Evolutionary conservation across 2,329 filamentous ascomycete genomes (phyloP).

Genomic region (Daldinia sp.): DNA sequence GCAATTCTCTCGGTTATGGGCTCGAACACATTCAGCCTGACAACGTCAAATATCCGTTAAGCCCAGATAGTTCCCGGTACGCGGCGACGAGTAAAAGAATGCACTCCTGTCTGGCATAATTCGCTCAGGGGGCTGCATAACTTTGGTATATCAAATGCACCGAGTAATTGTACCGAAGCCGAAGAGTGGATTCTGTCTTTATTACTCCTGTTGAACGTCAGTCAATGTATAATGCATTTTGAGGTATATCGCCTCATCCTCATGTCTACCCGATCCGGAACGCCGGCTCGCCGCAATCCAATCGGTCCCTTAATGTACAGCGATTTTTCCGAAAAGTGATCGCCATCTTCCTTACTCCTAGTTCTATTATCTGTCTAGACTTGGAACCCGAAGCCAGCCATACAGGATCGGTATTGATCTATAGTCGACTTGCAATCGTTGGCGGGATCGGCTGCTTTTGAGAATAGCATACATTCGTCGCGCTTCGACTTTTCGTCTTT

Average conservation of each 20-base stretch:
- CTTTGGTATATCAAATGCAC: slow-evolving; percentile 25
- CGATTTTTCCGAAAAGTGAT: not conserved
- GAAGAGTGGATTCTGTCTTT: slow-evolving; percentile 33
- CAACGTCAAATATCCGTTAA: slow-evolving; percentile 26
- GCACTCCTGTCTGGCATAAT: slow-evolving; percentile 11
- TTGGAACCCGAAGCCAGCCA: slow-evolving; percentile 92
- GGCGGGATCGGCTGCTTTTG: slow-evolving; percentile 80
- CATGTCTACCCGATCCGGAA: slow-evolving; percentile 30
- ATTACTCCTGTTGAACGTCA: slow-evolving; percentile 26
- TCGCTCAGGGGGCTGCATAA: slow-evolving; percentile 19
- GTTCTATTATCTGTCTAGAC: slow-evolving; percentile 49
- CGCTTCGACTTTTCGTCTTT: slow-evolving; percentile 91
- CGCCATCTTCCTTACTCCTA: not conserved
- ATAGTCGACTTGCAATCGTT: slow-evolving; percentile 85
- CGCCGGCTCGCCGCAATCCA: slow-evolving; percentile 24
- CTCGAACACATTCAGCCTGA: slow-evolving; percentile 31
- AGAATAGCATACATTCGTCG: slow-evolving; percentile 99
- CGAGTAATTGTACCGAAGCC: slow-evolving; percentile 34
- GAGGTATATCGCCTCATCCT: slow-evolving; percentile 18
- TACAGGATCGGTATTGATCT: slow-evolving; percentile 87
- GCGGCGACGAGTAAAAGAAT: not conserved
- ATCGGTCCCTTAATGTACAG: slow-evolving; percentile 30
- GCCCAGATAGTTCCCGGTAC: slow-evolving; percentile 9
- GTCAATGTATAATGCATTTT: slow-evolving; percentile 23
- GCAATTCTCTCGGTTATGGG: slow-evolving; percentile 22